These are phyloP conservation scores for Discostella stelligeroides DNA, from an alignment of 108 stramenopile species.

Conservation along the genomic window DNA sequence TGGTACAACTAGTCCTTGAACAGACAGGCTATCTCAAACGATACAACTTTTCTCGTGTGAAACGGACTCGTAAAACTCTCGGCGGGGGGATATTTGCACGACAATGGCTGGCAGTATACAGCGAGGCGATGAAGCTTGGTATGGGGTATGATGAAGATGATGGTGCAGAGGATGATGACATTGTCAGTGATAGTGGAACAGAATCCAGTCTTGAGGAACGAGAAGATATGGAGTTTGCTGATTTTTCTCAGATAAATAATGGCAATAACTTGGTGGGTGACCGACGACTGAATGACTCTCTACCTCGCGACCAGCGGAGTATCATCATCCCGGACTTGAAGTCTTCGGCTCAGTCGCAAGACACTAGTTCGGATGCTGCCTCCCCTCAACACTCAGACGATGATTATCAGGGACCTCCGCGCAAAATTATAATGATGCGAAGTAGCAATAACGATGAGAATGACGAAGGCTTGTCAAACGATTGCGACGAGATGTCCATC, in stretches of 20 bases:
- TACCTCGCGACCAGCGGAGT: not conserved
- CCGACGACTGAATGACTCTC: not conserved
- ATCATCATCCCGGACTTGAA: conserved; percentile 12
- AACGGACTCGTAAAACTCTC: conserved; percentile 72
- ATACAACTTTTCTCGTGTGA: conserved; percentile 82
- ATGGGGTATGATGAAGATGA: conserved; percentile 40
- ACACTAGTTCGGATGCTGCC: no score
- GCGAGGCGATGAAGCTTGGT: conserved; percentile 73
- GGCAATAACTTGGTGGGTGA: conserved; percentile 4
- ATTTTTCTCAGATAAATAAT: conserved; percentile 2
- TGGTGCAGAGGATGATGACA: conserved; percentile 33
- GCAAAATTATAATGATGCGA: conserved; percentile 47
- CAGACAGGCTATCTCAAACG: conserved; percentile 66
- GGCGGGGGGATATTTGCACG: conserved; percentile 85
- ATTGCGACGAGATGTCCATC: conserved; percentile 14
- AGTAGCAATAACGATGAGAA: conserved; percentile 18
- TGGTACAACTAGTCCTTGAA: conserved; percentile 63
- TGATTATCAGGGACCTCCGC: conserved; percentile 25
- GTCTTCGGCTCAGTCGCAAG: conserved; percentile 10
- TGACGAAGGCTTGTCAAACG: conserved; percentile 34
- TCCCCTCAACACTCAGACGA: no score
- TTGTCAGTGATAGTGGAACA: conserved; percentile 38
- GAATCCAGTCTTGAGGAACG: conserved; percentile 28
- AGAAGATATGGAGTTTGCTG: conserved; percentile 24
- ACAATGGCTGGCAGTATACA: conserved; percentile 82